phyloP scores from a whole-genome alignment of 2,329 filamentous ascomycete species.

The Fusarium sp. region DNA sequence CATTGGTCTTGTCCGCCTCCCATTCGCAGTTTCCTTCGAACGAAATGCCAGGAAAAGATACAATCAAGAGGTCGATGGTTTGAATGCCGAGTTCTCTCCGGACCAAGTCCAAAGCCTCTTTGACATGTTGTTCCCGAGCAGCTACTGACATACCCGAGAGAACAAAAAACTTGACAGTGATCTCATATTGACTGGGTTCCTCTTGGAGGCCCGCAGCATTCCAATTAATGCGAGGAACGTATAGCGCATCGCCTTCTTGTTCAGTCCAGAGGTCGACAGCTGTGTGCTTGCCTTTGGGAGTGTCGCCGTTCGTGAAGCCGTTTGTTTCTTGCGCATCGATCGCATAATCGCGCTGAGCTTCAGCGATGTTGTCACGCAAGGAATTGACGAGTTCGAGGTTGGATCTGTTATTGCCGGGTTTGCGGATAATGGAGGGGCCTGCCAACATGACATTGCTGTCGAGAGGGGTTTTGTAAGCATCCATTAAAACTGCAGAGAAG shows the following conservation, averaged over 20 bases:
- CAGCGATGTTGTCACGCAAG: slow-evolving; percentile 82
- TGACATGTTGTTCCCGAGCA: slow-evolving; percentile 74
- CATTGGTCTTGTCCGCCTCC: slow-evolving; percentile 71
- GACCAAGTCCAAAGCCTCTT: slow-evolving; percentile 82
- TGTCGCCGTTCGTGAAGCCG: slow-evolving; percentile 46
- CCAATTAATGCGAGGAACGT: slow-evolving; percentile 82
- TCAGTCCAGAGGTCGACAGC: slow-evolving; percentile 72
- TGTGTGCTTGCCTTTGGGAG: slow-evolving; percentile 32
- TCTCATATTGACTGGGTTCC: slow-evolving; percentile 86
- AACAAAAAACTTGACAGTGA: slow-evolving; percentile 96
- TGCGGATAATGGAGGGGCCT: slow-evolving; percentile 84
- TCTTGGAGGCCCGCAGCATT: slow-evolving; percentile 77
- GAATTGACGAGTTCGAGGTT: slow-evolving; percentile 94
- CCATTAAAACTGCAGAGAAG: slow-evolving; percentile 9
- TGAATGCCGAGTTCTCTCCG: slow-evolving; percentile 79
- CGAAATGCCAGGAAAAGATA: slow-evolving; percentile 91
- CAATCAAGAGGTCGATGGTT: slow-evolving; percentile 86
- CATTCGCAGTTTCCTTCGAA: slow-evolving; percentile 94
- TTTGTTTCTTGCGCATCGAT: slow-evolving; percentile 43
- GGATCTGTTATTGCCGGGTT: slow-evolving; percentile 77
- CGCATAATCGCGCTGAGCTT: slow-evolving; percentile 72
- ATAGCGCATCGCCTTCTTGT: slow-evolving; percentile 67
- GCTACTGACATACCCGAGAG: slow-evolving; percentile 74
- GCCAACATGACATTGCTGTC: slow-evolving; percentile 82
- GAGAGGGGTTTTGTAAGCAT: slow-evolving; percentile 38